phyloP scores from a whole-genome alignment of 169 alveolate genomes.

The Toxoplasma gondii region DNA sequence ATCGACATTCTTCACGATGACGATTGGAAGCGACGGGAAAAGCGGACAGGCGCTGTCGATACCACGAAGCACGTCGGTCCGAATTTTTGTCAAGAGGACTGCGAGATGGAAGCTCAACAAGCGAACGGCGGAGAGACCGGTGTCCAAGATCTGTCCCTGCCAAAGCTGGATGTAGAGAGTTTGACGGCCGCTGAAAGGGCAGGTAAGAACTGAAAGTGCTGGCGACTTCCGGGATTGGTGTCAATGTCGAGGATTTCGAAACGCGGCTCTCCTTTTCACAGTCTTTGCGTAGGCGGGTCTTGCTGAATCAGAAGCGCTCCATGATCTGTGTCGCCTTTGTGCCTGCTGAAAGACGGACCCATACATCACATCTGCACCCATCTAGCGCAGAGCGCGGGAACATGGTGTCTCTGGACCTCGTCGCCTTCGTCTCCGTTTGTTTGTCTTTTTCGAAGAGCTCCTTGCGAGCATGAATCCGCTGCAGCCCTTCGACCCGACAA shows the following conservation, averaged over 20 bases:
- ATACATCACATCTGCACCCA: too few relatives aligned
- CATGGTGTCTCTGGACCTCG: too few relatives aligned
- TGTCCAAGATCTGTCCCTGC: neutral
- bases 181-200: neutral
- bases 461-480: constrained; percentile 53
- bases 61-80: neutral
- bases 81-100: neutral
- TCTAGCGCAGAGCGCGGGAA: too few relatives aligned
- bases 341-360: too few relatives aligned
- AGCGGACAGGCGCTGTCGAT: neutral
- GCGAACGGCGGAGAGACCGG: neutral
- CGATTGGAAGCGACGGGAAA: constrained; percentile 3
- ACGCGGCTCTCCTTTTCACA: neutral
- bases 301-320: too few relatives aligned
- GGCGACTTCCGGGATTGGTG: neutral
- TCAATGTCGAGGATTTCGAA: neutral
- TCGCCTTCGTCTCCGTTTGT: too few relatives aligned
- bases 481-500: constrained; percentile 70
- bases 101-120: neutral
- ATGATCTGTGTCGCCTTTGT: too few relatives aligned
- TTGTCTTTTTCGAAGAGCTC: constrained; percentile 12
- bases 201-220: neutral
- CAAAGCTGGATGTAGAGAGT: constrained; percentile 5
- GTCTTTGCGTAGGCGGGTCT: too few relatives aligned
- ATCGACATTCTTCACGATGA: constrained; percentile 32